phyloP scores from a whole-genome alignment of 2,329 filamentous ascomycete genomes.

The Atkinsonella texensis region DNA sequence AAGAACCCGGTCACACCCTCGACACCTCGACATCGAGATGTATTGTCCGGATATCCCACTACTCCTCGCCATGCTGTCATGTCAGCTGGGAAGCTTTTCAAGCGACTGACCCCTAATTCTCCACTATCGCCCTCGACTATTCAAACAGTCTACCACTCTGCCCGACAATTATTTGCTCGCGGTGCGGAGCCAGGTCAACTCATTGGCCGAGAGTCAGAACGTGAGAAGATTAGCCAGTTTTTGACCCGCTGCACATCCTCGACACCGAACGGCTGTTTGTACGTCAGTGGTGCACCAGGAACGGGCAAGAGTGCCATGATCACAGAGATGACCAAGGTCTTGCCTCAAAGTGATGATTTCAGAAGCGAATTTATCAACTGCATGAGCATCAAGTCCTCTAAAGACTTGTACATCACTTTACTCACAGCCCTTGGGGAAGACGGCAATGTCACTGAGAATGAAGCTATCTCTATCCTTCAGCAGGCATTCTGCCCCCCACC shows the following conservation, averaged over 20 bases:
- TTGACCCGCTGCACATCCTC: slow-evolving; percentile 50
- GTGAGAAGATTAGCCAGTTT: slow-evolving; percentile 55
- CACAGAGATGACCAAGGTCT: slow-evolving; percentile 57
- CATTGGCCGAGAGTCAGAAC: slow-evolving; percentile 62
- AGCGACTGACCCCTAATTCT: slow-evolving; percentile 67
- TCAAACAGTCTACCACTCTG: slow-evolving; percentile 74
- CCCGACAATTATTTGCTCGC: slow-evolving; percentile 75
- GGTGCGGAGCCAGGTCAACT: slow-evolving; percentile 63
- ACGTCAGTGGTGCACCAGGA: slow-evolving; percentile 89
- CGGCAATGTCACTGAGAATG: slow-evolving; percentile 47
- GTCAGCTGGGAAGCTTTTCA: slow-evolving; percentile 61
- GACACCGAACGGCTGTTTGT: slow-evolving; percentile 66
- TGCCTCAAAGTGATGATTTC: slow-evolving; percentile 40
- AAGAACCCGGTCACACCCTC: slow-evolving; percentile 53
- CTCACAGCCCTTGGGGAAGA: slow-evolving; percentile 55
- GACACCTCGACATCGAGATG: slow-evolving; percentile 71
- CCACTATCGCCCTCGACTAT: slow-evolving; percentile 55
- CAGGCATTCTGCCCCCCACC: slow-evolving; percentile 57
- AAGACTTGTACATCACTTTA: slow-evolving; percentile 72
- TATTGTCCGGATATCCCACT: slow-evolving; percentile 54
- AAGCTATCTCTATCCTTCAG: slow-evolving; percentile 57
- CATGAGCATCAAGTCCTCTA: slow-evolving; percentile 86
- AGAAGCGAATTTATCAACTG: slow-evolving; percentile 82
- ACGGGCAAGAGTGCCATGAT: slow-evolving; percentile 96
- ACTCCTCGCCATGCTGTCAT: slow-evolving; percentile 80